These are phyloP conservation scores for Stylosanthes scabra DNA, from an alignment of 331 rosid species.

Conservation along the genomic window DNA sequence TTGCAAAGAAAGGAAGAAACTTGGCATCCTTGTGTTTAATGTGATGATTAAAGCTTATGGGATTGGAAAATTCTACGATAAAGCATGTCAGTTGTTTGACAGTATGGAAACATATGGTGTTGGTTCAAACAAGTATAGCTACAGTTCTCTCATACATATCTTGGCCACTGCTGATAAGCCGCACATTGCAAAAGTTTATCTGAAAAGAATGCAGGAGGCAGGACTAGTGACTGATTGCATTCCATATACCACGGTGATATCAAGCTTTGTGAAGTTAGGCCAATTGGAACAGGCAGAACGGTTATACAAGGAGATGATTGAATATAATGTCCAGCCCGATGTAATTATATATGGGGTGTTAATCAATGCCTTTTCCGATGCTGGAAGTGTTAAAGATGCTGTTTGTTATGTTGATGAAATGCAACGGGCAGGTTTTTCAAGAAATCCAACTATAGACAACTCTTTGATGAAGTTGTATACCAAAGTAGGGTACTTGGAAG, in stretches of 20 bases:
- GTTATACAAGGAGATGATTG: conserved; percentile 75
- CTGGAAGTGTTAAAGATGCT: conserved; percentile 76
- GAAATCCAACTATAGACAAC: conserved; percentile 66
- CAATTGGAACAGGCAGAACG: conserved; percentile 67
- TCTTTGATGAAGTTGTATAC: conserved; percentile 88
- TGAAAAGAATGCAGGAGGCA: conserved; percentile 73
- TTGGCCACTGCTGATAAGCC: conserved; percentile 75
- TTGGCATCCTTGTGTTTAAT: conserved; percentile 70
- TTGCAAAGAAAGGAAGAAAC: conserved; percentile 73
- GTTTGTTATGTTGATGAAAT: conserved; percentile 60
- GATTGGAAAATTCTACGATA: conserved; percentile 60
- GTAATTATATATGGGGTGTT: conserved; percentile 73
- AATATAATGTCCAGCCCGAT: conserved; percentile 68
- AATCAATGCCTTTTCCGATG: conserved; percentile 84
- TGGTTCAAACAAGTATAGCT: conserved; percentile 76
- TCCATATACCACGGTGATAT: conserved; percentile 74
- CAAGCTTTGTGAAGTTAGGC: conserved; percentile 74
- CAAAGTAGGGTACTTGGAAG: conserved; percentile 77
- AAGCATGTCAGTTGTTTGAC: conserved; percentile 74
- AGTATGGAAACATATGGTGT: conserved; percentile 62
- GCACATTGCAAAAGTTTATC: conserved; percentile 60
- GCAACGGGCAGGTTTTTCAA: conserved; percentile 68
- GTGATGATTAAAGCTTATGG: conserved; percentile 98
- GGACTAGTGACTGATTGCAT: conserved; percentile 82
- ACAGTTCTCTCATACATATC: conserved; percentile 80